Percentiles rank a stretch among this genome's conserved stretches.
Conservation (phyloP, 495 filamentous ascomycete genomes). For the Cercophora samala region DNA sequence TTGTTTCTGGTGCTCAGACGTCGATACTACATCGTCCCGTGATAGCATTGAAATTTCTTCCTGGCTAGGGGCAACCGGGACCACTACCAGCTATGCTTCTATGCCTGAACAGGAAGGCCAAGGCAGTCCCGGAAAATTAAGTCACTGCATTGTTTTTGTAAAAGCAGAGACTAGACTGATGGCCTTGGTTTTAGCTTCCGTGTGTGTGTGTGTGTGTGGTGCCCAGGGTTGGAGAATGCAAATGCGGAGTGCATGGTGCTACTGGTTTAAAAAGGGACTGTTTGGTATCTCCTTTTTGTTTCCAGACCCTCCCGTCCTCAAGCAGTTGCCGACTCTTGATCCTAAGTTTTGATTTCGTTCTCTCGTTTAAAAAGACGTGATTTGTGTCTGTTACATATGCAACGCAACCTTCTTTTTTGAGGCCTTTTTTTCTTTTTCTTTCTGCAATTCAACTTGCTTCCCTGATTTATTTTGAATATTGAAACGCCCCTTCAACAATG, state of each 20-base stretch:
- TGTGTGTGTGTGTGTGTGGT: too few species aligned
- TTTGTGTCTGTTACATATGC: not conserved
- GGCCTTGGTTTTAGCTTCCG: not conserved
- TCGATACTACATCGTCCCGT: not conserved
- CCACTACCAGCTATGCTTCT: not conserved
- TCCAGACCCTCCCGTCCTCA: not conserved
- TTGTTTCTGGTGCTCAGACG: not conserved
- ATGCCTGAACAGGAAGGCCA: not conserved
- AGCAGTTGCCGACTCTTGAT: not conserved
- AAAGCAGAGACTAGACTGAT: not conserved
- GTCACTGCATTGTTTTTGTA: not conserved
- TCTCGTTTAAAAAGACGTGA: not conserved
- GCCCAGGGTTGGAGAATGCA: not conserved
- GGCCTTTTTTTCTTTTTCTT: not conserved
- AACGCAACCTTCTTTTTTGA: not conserved
- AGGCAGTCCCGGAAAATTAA: not conserved
- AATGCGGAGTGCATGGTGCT: not conserved
- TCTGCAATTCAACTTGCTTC: not conserved
- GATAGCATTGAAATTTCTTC: not conserved
- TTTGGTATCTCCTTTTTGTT: not conserved
- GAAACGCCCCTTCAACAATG: not conserved
- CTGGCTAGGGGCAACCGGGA: not conserved
- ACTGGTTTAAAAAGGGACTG: not conserved
- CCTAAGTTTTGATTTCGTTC: not conserved
- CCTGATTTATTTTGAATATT: not conserved